Conservation (phyloP, 306 rosid genomes). For the Dalbergia cultrata region DNA sequence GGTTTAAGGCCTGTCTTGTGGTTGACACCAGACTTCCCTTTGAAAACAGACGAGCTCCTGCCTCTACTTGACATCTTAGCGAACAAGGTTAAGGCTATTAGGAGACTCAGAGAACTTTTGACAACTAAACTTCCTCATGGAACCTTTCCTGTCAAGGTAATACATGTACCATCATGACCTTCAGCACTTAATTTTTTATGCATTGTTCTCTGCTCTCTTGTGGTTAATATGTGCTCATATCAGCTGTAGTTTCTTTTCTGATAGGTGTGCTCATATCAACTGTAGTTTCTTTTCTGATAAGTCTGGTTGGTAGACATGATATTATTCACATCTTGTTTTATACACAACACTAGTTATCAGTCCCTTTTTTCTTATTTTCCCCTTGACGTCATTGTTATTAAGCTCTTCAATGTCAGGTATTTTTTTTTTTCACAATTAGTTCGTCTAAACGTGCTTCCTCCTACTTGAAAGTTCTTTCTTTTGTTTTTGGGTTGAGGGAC, state of each 20-base stretch:
- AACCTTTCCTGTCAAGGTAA: slow-evolving; percentile 97
- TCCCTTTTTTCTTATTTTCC: background rate
- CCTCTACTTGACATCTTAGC: slow-evolving; percentile 97
- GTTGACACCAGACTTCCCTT: slow-evolving; percentile 96
- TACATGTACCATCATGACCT: slow-evolving; percentile 29
- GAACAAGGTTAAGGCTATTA: slow-evolving; percentile 95
- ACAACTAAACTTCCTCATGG: slow-evolving; percentile 95
- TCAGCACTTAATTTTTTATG: background rate
- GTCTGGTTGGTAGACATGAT: slow-evolving; percentile 19
- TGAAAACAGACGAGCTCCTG: slow-evolving; percentile 95
- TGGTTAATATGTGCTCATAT: slow-evolving; percentile 1
- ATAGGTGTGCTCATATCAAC: too few species aligned
- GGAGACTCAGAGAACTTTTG: slow-evolving; percentile 97
- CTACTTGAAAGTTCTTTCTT: too few species aligned
- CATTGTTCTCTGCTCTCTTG: background rate
- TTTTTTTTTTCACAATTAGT: too few species aligned
- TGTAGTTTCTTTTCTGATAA: background rate
- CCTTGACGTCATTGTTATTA: too few species aligned
- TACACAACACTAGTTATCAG: background rate
- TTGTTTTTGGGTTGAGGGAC: background rate
- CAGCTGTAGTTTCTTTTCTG: too few species aligned
- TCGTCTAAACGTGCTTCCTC: too few species aligned
- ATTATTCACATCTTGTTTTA: slow-evolving; percentile 3
- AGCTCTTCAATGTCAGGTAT: too few species aligned
- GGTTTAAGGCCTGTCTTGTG: slow-evolving; percentile 98